phyloP scores from a whole-genome alignment of 257 asterid species.

The Linderniella brevidens region DNA sequence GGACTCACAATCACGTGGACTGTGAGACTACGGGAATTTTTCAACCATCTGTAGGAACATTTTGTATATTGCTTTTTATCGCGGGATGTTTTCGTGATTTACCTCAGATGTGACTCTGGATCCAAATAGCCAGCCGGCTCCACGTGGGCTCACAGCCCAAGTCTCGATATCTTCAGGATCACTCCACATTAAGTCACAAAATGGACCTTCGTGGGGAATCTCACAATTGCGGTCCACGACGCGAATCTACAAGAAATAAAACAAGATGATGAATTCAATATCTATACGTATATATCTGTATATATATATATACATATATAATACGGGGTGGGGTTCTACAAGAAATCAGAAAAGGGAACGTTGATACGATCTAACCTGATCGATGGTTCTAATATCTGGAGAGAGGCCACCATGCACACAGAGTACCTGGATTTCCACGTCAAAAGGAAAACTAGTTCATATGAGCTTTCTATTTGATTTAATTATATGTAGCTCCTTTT shows the following conservation, averaged over 20 bases:
- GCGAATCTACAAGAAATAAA: constrained; percentile 43
- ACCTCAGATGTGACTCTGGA: constrained; percentile 97
- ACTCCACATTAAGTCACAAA: constrained; percentile 99
- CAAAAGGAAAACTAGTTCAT: constrained; percentile 5
- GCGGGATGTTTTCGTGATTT: constrained; percentile 2
- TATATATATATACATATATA: no score
- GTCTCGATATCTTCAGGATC: constrained; percentile 99
- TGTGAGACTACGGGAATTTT: no score
- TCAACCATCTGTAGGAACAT: no score
- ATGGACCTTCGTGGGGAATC: constrained; percentile 98
- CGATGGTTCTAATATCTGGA: constrained; percentile 89
- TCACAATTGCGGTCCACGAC: constrained; percentile 87
- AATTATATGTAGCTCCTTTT: no score
- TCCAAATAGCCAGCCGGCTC: constrained; percentile 99
- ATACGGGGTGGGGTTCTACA: no score
- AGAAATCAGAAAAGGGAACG: neutral
- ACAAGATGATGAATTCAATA: no score
- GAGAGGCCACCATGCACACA: constrained; percentile 99
- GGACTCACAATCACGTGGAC: no score
- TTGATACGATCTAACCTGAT: constrained; percentile 47
- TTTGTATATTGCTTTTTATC: no score
- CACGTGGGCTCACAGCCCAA: constrained; percentile 99
- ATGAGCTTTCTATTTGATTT: neutral
- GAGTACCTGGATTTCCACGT: constrained; percentile 47
- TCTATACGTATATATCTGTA: no score